Base-by-base conservation (phyloP, 305 asterid genomes). In the Lippia alba region DNA sequence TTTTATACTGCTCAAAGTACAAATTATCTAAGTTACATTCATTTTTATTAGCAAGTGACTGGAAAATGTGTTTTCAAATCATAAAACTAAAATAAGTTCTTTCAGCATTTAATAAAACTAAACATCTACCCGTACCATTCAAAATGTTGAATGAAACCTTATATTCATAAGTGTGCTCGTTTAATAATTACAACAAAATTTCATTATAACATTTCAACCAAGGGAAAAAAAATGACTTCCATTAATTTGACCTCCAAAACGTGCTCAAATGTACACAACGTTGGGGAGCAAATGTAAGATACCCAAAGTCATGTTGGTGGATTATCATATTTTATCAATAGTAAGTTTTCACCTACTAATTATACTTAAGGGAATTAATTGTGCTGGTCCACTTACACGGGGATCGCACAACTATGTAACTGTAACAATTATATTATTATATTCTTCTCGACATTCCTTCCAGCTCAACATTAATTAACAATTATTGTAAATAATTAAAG, bases 341-440 rank as follows among this genome's bases (percentile, higher is more conserved):
- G 15, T 39, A 60, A 6, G 16, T 3, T 60, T 58, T 24, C n/a
- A 6, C 8, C 16, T 32, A 54, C 14, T 3, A 54, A 54, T 54
- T 24, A 24, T 24, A 1, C 2, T 24, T 24, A 24, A 24, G 2
- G 30, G 30, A 17, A 5, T 18, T 54, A 19, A 30, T 12, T 67
- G 5, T 67, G 24, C 24, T n/a, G 41, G 32, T 56, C 55, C 72
- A 67, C 55, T 19, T 40, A 54, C 53, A 36, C 54, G 11, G 14
- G 14, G 19, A 12, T 36, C 54, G 20, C 30, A 54, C 14, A 8
- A 24, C 30, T 54, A 54, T 4, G 53, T 39, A 39, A 36, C 4
- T 49, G 15, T 4, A 12, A 6, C 17, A 2, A 9, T 55, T 10
- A 18, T 19, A 54, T 0, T 20, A 55, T 9, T 55, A 0, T 12